A percentile compares a stretch with the other conserved stretches of the same genome.
These are phyloP conservation scores for Fagus sylvatica DNA, from an alignment of 306 rosid genomes.

Conservation along the genomic window DNA sequence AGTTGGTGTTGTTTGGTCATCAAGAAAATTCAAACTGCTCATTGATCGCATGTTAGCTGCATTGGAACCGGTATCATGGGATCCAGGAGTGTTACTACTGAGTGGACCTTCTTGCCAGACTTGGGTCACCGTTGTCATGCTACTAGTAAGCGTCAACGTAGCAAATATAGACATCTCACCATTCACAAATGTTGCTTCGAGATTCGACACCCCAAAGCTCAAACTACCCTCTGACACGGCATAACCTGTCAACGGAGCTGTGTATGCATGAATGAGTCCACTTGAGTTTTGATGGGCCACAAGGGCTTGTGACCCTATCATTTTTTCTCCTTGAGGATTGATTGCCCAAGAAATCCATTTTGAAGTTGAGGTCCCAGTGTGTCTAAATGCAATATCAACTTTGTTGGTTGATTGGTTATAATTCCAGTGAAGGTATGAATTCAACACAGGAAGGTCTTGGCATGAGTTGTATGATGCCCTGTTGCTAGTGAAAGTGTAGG, in stretches of 20 bases:
- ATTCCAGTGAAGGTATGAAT: conserved; percentile 66
- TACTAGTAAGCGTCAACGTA: conserved; percentile 35
- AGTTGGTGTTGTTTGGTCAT: conserved; percentile 27
- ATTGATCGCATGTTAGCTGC: conserved; percentile 19
- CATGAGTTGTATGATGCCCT: conserved; percentile 32
- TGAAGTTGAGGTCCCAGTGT: conserved; percentile 24
- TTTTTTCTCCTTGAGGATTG: conserved; percentile 27
- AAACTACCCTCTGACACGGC: conserved; percentile 33
- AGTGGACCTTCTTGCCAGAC: conserved; percentile 73
- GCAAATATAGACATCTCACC: conserved; percentile 53
- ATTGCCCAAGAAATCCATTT: conserved; percentile 81
- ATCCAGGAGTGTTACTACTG: conserved; percentile 10
- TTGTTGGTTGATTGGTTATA: conserved; percentile 27
- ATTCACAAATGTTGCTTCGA: conserved; percentile 30
- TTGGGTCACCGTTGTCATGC: conserved; percentile 39
- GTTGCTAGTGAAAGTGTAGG: conserved; percentile 35
- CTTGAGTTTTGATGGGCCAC: conserved; percentile 43
- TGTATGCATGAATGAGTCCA: conserved; percentile 21
- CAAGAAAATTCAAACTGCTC: conserved; percentile 49
- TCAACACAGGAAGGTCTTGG: conserved; percentile 45
- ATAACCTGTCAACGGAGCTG: conserved; percentile 1
- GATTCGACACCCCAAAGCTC: conserved; percentile 4
- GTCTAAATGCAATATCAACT: conserved; percentile 61
- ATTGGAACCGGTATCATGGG: rapidly evolving
- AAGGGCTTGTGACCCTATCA: conserved; percentile 58